Conservation (phyloP, 2,329 filamentous ascomycete genomes). For the Phialophora macrospora region DNA sequence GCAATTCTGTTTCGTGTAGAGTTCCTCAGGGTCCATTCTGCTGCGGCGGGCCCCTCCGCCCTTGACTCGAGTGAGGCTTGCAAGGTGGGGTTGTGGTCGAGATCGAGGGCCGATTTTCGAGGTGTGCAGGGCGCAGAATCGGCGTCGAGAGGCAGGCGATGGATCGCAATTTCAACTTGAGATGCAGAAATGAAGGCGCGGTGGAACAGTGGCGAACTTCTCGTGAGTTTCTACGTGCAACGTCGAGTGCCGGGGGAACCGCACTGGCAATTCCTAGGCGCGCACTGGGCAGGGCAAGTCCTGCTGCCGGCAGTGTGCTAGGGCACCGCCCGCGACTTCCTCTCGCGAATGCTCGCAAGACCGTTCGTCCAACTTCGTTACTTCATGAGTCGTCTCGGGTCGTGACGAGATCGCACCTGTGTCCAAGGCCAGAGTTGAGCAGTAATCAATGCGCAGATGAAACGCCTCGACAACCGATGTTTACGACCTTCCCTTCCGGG, state of each 20-base stretch:
- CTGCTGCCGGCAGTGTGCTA: background rate
- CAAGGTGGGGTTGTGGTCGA: background rate
- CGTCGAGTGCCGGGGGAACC: slow-evolving; percentile 6
- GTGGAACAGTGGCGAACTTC: background rate
- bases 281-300: slow-evolving; percentile 25
- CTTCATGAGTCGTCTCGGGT: slow-evolving; percentile 20
- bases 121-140: background rate
- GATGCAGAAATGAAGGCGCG: background rate
- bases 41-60: background rate
- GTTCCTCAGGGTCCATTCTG: slow-evolving; percentile 76
- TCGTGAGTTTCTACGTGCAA: background rate
- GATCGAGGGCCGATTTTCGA: background rate
- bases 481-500: slow-evolving; percentile 17
- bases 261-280: slow-evolving; percentile 27
- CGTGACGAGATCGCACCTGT: background rate
- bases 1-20: slow-evolving; percentile 92
- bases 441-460: slow-evolving; percentile 20
- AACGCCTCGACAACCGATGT: slow-evolving; percentile 21
- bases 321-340: background rate
- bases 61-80: background rate
- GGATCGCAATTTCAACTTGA: background rate
- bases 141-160: background rate
- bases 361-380: slow-evolving; percentile 16
- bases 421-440: slow-evolving; percentile 1
- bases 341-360: background rate